Evolutionary conservation across 129 eudicot species (phyloP), one percentile per base, ranked within the genome.

Genomic region (Flaveria sonorensis): DNA sequence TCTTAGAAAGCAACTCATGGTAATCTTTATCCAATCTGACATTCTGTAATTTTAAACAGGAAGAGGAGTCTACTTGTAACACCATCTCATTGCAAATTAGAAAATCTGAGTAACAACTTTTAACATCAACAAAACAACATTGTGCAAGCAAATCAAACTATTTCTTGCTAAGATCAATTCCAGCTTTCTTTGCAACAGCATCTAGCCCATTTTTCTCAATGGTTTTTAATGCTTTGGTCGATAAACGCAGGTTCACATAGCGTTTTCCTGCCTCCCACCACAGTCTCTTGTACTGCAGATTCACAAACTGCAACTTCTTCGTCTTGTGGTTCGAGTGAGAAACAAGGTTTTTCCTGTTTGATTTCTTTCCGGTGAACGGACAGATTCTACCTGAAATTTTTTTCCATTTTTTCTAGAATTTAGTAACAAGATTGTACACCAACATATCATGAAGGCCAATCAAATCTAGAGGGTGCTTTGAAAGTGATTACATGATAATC

Each of bases 181-280:
- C 99, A 43, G 97, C 99, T 83, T 95, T 92, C 87, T 92, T 95
- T 21, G 97, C 97, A 55, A 95, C 90, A 52, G 97, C 92, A 81
- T 89, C 97, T 40, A 95, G 69, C 70, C 99, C 99, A 10, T 95
- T 85, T 85, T 89, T 95, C 88, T 95, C 99, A 3, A 95, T 92
- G 65, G 99, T 95, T 88, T 89, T 95, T 52, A 95, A 79, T 4
- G 97, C 99, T 82, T 95, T 95, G 23, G 99, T 92, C 3, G 99
- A 95, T 60, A 92, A 63, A 6, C 97, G 87, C 32, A 95, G 63
- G 67, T 95, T 95, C 52, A 95, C 92, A 57, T 11, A 95, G 19
- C 97, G 96, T 59, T 95, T 95, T 0, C 99, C 99, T 12, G 87
- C 99, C 77, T 95, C 99, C 99, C 99, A 95, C 99, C 99, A 95